These are phyloP conservation scores for Cytidiella melzeri DNA, from an alignment of 768 basidiomycete species.

Conservation along the genomic window DNA sequence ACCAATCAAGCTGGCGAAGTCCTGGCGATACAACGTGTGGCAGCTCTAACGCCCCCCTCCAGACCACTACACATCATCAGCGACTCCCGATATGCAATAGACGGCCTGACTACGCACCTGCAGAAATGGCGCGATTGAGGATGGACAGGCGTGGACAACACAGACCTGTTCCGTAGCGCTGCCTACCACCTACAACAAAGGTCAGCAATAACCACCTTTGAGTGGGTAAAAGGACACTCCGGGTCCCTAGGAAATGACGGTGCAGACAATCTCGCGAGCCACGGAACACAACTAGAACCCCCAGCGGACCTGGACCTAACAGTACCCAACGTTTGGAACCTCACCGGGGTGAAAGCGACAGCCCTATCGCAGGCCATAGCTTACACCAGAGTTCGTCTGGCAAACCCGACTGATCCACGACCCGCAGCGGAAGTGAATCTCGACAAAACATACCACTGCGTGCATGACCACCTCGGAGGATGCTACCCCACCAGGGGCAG, in stretches of 20 bases:
- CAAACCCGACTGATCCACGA: background rate
- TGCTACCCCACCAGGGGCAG: background rate
- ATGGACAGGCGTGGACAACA: slow-evolving; percentile 11
- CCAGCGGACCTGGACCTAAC: background rate
- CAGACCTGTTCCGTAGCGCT: background rate
- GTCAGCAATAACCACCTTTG: slow-evolving; percentile 16
- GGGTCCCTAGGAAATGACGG: slow-evolving; percentile 18
- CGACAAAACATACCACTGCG: background rate
- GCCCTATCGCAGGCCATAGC: slow-evolving; percentile 14
- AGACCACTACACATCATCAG: slow-evolving; percentile 12
- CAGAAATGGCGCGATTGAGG: slow-evolving; percentile 5
- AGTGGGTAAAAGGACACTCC: slow-evolving; percentile 25
- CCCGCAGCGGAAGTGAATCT: background rate
- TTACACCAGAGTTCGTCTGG: slow-evolving; percentile 12
- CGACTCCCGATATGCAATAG: slow-evolving; percentile 21
- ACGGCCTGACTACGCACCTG: slow-evolving; percentile 18
- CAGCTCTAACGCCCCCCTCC: background rate
- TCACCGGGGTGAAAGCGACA: slow-evolving; percentile 15
- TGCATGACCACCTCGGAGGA: background rate
- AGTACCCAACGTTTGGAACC: slow-evolving; percentile 1
- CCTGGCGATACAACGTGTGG: background rate
- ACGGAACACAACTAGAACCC: slow-evolving; percentile 7
- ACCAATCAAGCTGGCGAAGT: slow-evolving; percentile 1
- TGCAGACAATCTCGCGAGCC: slow-evolving; percentile 20
- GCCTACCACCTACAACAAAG: slow-evolving; percentile 8